Evolutionary conservation across 2,329 filamentous ascomycete species (phyloP).

Genomic region (Nemania bipapillata): DNA sequence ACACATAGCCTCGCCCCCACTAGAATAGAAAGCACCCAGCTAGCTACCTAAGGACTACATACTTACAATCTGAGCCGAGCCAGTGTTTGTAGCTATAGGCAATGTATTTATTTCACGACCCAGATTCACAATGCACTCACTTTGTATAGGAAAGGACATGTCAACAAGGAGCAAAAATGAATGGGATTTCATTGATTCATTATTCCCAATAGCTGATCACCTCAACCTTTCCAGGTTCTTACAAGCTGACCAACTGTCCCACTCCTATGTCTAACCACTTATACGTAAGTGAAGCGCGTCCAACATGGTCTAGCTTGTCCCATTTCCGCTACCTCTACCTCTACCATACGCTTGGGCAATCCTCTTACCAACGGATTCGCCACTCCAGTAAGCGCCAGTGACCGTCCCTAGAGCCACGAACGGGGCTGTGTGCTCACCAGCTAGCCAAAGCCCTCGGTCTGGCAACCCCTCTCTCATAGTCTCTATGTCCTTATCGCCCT

Average conservation of each 20-base stretch:
- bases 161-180: no score
- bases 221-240: background rate
- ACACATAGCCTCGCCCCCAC: no score
- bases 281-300: background rate
- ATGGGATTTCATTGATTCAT: no score
- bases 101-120: no score
- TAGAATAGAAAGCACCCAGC: no score
- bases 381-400: constrained; percentile 92
- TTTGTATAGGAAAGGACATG: no score
- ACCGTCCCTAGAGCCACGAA: constrained; percentile 89
- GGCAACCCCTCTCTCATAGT: constrained; percentile 71
- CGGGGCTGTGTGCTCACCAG: constrained; percentile 89
- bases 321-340: constrained; percentile 35
- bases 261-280: background rate
- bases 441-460: constrained; percentile 80
- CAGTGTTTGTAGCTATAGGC: no score
- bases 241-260: background rate
- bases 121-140: no score
- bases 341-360: constrained; percentile 67
- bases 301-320: constrained; percentile 19
- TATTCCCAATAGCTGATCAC: no score
- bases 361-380: constrained; percentile 77
- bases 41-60: no score
- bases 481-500: constrained; percentile 78
- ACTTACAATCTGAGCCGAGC: no score